Base-by-base conservation (phyloP, 1,284 basidiomycete species). In the Malassezia slooffiae region DNA sequence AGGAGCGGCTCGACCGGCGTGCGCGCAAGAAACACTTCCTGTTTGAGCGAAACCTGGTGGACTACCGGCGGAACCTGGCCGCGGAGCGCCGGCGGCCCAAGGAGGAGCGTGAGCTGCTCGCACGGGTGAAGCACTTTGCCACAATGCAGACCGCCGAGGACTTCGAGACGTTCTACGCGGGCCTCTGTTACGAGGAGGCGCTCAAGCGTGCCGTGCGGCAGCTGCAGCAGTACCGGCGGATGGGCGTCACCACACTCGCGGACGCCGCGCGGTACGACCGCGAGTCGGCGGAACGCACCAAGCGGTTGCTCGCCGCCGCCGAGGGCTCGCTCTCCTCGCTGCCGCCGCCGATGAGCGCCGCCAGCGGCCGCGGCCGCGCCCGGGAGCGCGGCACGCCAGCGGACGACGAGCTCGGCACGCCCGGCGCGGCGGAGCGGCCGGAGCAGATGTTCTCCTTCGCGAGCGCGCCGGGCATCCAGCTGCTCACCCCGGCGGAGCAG, bases 131-230 rank as follows among this genome's bases (percentile, higher is more conserved):
- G 59, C 87, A 89, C 13, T 93, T 96, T 70, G 81, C 91, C 19
- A 81, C 84, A 47, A 74, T 96, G 34, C 89, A 95, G 70, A 91
- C 88, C 0, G 82, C 85, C 1, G 79, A 83, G 47, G 90, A 97
- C 68, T 93, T 85, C 59, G 91, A 97, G 66, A 75, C 76, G 3
- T 85, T 97, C 62, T 76, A 83, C 22, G 79, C 88, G 17, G 90
- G 93, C 40, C 78, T 96, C 44, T 77, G 95, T 50, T 60, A 63
- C 45, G 65, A 69, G 41, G 66, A 69, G 38, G 62, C 62, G 19
- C 47, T 69, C 32, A 49, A 58, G 27, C 54, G 54, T 34, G 51
- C 55, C 12, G 61, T 60, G 2, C 48, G 55, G 4, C 64, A 67
- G 40, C 40, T 69, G 47, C 66, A 69, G 47, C 51, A 57, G 27